Conservation (phyloP, 2,329 filamentous ascomycete genomes). For the Pseudopithomyces maydicus region DNA sequence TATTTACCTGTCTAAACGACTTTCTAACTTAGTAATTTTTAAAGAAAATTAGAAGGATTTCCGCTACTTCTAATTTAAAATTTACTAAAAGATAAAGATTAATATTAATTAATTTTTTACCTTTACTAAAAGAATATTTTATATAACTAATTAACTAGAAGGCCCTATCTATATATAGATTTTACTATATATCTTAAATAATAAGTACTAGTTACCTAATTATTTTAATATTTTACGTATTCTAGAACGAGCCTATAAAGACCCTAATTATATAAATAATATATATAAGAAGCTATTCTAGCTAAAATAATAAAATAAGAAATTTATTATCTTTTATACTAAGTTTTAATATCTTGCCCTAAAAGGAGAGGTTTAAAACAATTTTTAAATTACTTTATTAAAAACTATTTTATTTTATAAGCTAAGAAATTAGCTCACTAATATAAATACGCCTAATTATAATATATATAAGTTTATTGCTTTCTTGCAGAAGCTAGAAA, state of each 20-base stretch:
- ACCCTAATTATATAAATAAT: neutral
- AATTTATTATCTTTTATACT: neutral
- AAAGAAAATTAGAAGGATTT: neutral
- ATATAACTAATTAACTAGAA: neutral
- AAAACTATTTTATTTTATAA: no score
- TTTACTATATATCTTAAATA: neutral
- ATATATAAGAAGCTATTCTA: neutral
- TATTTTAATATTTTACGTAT: neutral
- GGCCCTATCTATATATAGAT: no score
- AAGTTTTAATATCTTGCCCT: neutral
- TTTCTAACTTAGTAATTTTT: neutral
- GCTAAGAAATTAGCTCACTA: no score
- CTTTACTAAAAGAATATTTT: neutral
- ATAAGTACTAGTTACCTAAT: neutral
- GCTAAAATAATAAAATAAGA: neutral
- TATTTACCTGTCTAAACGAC: neutral
- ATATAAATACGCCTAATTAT: no score
- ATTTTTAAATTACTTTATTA: no score
- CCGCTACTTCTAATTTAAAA: neutral
- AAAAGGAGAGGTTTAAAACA: no score
- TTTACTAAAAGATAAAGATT: neutral
- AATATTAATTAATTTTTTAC: neutral
- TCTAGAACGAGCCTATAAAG: no score
- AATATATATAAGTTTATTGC: neutral
- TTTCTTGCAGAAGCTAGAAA: neutral